phyloP scores from a whole-genome alignment of 2,329 filamentous ascomycete genomes.

The Scortechinia acanthostroma region DNA sequence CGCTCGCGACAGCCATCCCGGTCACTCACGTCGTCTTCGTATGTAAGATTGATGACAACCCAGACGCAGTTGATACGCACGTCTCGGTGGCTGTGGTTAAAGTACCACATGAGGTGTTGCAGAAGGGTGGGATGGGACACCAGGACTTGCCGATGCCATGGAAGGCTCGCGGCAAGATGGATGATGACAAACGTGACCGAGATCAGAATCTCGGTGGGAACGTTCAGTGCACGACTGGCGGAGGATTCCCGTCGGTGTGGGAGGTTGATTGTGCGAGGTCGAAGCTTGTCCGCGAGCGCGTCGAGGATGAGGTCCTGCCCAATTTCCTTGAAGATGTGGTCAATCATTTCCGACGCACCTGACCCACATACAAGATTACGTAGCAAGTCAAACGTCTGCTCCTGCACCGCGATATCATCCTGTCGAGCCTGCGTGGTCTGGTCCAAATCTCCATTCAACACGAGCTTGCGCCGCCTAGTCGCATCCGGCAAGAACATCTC shows the following conservation, averaged over 20 bases:
- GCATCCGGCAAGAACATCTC: slow-evolving; percentile 32
- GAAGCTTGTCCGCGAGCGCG: slow-evolving; percentile 73
- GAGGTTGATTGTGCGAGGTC: slow-evolving; percentile 43
- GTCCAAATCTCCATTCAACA: slow-evolving; percentile 64
- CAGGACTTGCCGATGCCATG: slow-evolving; percentile 71
- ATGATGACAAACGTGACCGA: slow-evolving; percentile 77
- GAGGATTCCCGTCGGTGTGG: slow-evolving; percentile 36
- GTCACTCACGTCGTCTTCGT: slow-evolving; percentile 70
- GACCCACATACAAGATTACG: slow-evolving; percentile 75
- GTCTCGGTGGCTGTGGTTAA: slow-evolving; percentile 64
- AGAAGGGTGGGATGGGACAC: slow-evolving; percentile 73
- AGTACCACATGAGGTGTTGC: slow-evolving; percentile 65
- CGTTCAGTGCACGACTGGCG: slow-evolving; percentile 39
- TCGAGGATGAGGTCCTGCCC: slow-evolving; percentile 74
- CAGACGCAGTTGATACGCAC: slow-evolving; percentile 77
- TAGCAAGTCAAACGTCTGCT: slow-evolving; percentile 83
- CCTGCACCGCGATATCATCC: slow-evolving; percentile 79
- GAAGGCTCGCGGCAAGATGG: slow-evolving; percentile 77
- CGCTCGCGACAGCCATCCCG: slow-evolving; percentile 57
- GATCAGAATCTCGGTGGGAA: slow-evolving; percentile 65
- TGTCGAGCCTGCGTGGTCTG: slow-evolving; percentile 61
- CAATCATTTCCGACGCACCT: slow-evolving; percentile 69
- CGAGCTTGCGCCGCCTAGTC: slow-evolving; percentile 35
- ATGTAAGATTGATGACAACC: slow-evolving; percentile 79
- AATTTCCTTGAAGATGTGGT: slow-evolving; percentile 71